Conservation (phyloP, 345 rosid species). For the Pelargonium nanum region DNA sequence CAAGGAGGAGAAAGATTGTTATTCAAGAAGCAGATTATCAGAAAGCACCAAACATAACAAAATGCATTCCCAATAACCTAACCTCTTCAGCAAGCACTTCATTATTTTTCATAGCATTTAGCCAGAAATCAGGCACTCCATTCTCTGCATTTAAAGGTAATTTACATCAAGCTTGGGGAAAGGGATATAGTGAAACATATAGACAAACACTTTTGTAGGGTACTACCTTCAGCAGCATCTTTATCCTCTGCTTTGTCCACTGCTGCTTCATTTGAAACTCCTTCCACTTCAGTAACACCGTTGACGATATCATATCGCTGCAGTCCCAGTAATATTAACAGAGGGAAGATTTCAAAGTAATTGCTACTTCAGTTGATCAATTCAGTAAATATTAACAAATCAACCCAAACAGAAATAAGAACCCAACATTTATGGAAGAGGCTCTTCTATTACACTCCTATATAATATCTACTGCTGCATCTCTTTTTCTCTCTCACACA, state of each 20-base stretch:
- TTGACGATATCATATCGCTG: slow-evolving; percentile 73
- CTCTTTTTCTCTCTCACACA: background rate
- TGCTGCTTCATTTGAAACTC: slow-evolving; percentile 25
- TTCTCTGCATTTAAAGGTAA: slow-evolving; percentile 37
- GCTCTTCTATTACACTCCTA: too few relatives aligned
- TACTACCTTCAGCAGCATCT: slow-evolving; percentile 9
- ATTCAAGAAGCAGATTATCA: too few relatives aligned
- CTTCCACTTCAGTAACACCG: slow-evolving; percentile 54
- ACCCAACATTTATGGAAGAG: too few relatives aligned
- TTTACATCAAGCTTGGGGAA: slow-evolving; percentile 1
- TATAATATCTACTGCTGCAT: too few relatives aligned
- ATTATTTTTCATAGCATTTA: slow-evolving; percentile 81
- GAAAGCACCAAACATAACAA: background rate
- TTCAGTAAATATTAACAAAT: too few relatives aligned
- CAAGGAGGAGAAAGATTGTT: slow-evolving; percentile 2
- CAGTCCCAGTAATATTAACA: background rate
- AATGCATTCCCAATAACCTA: slow-evolving; percentile 1
- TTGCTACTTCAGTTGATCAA: too few relatives aligned
- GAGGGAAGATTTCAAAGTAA: background rate
- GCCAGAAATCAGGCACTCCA: slow-evolving; percentile 93
- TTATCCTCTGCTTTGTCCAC: slow-evolving; percentile 47
- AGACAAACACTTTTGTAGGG: background rate
- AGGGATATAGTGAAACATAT: background rate
- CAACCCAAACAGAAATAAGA: background rate
- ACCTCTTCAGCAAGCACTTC: slow-evolving; percentile 79